Evolutionary conservation across 2,329 filamentous ascomycete species (phyloP).

Genomic region (Ceratocystis papillata): DNA sequence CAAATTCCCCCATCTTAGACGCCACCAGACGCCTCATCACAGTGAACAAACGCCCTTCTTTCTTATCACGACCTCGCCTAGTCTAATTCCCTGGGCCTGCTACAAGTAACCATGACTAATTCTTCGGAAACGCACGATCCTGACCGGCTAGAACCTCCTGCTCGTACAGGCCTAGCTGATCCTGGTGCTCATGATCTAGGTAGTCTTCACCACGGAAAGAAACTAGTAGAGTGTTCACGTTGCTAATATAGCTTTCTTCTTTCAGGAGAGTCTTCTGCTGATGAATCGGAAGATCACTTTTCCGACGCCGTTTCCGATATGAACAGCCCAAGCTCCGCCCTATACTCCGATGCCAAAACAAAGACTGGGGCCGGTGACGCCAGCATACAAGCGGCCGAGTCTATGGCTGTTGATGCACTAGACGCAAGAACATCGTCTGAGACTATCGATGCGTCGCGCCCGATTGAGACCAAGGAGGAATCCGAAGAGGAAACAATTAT

Average conservation of each 20-base stretch:
- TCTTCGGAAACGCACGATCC: conserved; percentile 1
- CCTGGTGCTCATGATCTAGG: conserved; percentile 51
- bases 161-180: conserved; percentile 33
- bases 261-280: conserved; percentile 22
- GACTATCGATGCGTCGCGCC: conserved; percentile 26
- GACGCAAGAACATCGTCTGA: conserved; percentile 28
- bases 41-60: too few species aligned
- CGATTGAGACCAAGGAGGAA: conserved; percentile 10
- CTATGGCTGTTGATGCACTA: conserved; percentile 41
- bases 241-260: background rate
- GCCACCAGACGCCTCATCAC: background rate
- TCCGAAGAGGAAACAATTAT: conserved; percentile 18
- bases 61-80: too few species aligned
- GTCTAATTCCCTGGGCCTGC: background rate
- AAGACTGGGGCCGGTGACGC: conserved; percentile 5
- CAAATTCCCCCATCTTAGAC: background rate
- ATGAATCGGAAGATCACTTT: conserved; percentile 58
- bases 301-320: conserved; percentile 52
- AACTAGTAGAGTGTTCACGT: conserved; percentile 7
- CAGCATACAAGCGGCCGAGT: conserved; percentile 41
- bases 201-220: conserved; percentile 29
- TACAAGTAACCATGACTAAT: background rate
- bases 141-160: conserved; percentile 15
- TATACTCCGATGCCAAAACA: conserved; percentile 41
- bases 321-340: conserved; percentile 34